Conservation (phyloP, 176 grass and related monocot genomes). For the Olyra latifolia region DNA sequence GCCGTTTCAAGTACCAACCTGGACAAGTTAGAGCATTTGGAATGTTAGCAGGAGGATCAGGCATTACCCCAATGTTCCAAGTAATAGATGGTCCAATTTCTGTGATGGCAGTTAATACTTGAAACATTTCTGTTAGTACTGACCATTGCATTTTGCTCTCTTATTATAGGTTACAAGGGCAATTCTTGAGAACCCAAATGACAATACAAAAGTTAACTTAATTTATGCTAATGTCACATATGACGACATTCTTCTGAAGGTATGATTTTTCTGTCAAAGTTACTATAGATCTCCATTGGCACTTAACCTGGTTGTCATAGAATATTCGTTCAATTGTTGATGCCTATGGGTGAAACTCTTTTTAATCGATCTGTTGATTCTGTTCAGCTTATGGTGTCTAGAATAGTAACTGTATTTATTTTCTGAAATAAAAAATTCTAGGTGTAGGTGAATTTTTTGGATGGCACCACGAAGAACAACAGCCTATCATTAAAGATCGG, state of each 20-base stretch:
- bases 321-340: background rate
- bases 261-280: slow-evolving; percentile 32
- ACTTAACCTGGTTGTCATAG: background rate
- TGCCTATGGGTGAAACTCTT: background rate
- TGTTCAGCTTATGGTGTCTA: background rate
- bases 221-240: slow-evolving; percentile 87
- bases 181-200: slow-evolving; percentile 85
- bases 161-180: slow-evolving; percentile 66
- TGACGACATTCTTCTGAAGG: slow-evolving; percentile 90
- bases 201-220: slow-evolving; percentile 72
- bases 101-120: background rate
- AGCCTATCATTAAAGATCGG: background rate
- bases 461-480: background rate
- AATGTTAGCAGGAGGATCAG: slow-evolving; percentile 94
- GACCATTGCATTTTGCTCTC: slow-evolving; percentile 18
- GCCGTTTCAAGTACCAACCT: slow-evolving; percentile 85
- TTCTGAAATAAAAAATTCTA: background rate
- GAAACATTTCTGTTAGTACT: background rate
- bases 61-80: slow-evolving; percentile 99
- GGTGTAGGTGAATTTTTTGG: background rate
- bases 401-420: background rate
- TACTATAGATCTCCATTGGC: background rate
- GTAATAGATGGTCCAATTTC: slow-evolving; percentile 46
- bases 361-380: background rate
- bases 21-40: slow-evolving; percentile 94